Base-by-base conservation (phyloP, 805 yeast species). In the Cyberlindnera xishuangbannaensis region DNA sequence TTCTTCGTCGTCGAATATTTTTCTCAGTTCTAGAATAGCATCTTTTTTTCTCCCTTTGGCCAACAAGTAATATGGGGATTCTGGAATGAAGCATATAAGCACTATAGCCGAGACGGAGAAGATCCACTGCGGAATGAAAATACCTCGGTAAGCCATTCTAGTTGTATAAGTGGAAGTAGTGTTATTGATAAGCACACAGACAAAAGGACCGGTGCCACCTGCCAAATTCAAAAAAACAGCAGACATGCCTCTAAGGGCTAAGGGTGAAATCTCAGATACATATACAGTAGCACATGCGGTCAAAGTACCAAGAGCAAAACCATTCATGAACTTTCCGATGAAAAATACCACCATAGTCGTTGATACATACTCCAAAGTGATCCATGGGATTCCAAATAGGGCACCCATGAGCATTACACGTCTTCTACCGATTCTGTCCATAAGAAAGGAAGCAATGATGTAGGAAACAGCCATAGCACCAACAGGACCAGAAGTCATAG, bases 11-110 rank as follows among this genome's bases (percentile, higher is more conserved):
- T 23, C 27, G 17, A 25, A 40, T 26, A 40, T 33, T 31, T 30
- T 46, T 39, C 56, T 44, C 18, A 59, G 36, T 6, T 61, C 41
- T 18, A 37, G 36, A 26, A 46, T 45, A 17, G 67, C 68, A 10
- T 61, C 60, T 6, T 39, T 54, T 25, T 41, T 30, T 34, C 49
- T 43, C 7, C 60, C 64, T 18, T 50, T 51, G 27, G 54, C 56
- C 23, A 60, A 54, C 35, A 63, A 48, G 60, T 58, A 63, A 61
- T 64, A 64, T 10, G 71, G 71, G 14, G 67, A 62, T 31, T 65
- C 69, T 0, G 69, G 69, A 19, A 67, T n/a, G n/a, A n/a, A n/a
- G n/a, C n/a, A n/a, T n/a, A n/a, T n/a, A n/a, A n/a, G n/a, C n/a
- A n/a, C n/a, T n/a, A n/a, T n/a, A n/a, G n/a, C n/a, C n/a, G n/a